Evolutionary conservation across 345 rosid genomes (phyloP).

Genomic region (Clausena lansium): DNA sequence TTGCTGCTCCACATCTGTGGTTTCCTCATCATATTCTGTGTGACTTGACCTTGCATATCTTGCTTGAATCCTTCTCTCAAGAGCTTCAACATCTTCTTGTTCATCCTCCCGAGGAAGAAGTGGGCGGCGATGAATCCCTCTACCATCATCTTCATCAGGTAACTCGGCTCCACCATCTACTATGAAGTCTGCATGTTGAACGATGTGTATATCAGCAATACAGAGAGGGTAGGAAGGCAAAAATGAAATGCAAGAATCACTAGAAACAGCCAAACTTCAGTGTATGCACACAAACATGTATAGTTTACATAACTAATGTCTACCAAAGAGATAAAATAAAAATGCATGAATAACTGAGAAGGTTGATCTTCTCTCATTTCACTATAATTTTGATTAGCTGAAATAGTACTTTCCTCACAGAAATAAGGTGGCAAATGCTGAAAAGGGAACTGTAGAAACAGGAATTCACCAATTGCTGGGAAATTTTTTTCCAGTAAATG

Average conservation of each 20-base stretch:
- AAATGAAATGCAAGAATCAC: slow-evolving; percentile 1
- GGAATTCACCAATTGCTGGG: not conserved
- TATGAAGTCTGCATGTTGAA: slow-evolving; percentile 62
- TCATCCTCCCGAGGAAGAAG: slow-evolving; percentile 74
- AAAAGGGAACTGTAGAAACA: not conserved
- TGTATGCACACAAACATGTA: not conserved
- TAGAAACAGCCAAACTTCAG: not conserved
- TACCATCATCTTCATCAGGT: slow-evolving; percentile 71
- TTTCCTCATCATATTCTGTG: slow-evolving; percentile 88
- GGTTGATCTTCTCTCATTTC: not conserved
- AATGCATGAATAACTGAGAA: not conserved
- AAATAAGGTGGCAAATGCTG: not conserved
- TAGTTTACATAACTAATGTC: not conserved
- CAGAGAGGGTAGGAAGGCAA: not conserved
- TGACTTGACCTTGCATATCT: slow-evolving; percentile 72
- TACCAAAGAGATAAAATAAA: not conserved
- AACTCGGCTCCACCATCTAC: slow-evolving; percentile 73
- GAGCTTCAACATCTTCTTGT: slow-evolving; percentile 84
- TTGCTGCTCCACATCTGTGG: slow-evolving; percentile 97
- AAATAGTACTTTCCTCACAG: not conserved
- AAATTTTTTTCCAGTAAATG: not conserved
- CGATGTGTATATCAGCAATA: slow-evolving; percentile 4
- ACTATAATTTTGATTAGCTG: not conserved
- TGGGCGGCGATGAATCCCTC: slow-evolving; percentile 71
- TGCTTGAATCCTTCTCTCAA: slow-evolving; percentile 76